Conservation (phyloP, 2,329 filamentous ascomycete genomes). For the Fusarium brevicatenulatum region DNA sequence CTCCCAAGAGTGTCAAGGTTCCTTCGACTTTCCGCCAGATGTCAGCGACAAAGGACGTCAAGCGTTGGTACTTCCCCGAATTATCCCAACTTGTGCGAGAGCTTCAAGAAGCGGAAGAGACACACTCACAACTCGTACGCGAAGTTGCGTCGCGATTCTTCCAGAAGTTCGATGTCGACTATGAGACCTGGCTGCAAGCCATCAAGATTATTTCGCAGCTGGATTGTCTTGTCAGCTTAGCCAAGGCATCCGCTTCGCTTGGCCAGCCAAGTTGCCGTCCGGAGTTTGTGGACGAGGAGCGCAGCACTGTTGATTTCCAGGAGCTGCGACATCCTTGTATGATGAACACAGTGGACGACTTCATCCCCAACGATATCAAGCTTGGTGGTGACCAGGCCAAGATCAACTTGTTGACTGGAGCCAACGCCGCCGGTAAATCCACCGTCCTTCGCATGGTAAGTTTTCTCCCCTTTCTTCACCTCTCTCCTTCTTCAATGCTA, state of each 20-base stretch:
- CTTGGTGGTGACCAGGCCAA: slow-evolving; percentile 84
- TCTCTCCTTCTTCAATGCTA: too few relatives aligned
- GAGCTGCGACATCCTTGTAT: slow-evolving; percentile 97
- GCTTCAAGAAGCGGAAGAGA: slow-evolving; percentile 94
- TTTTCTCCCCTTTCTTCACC: not conserved
- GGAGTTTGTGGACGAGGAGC: slow-evolving; percentile 83
- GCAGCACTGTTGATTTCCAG: slow-evolving; percentile 89
- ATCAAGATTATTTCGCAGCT: slow-evolving; percentile 91
- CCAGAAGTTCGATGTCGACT: slow-evolving; percentile 86
- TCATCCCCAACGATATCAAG: slow-evolving; percentile 94
- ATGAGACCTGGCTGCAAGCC: slow-evolving; percentile 86
- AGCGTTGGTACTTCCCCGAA: slow-evolving; percentile 92
- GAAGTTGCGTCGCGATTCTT: slow-evolving; percentile 87
- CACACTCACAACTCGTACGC: slow-evolving; percentile 88
- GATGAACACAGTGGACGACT: slow-evolving; percentile 86
- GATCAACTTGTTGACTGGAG: slow-evolving; percentile 91
- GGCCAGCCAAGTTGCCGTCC: slow-evolving; percentile 91
- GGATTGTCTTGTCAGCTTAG: slow-evolving; percentile 93
- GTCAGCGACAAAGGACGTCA: slow-evolving; percentile 90
- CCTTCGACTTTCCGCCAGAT: slow-evolving; percentile 94
- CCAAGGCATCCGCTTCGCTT: slow-evolving; percentile 84
- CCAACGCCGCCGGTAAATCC: slow-evolving; percentile 97
- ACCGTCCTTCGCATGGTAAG: slow-evolving; percentile 92
- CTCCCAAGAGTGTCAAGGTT: slow-evolving; percentile 85
- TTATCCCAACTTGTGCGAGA: slow-evolving; percentile 84